A percentile compares a stretch with the other conserved stretches of the same genome.
phyloP scores from a whole-genome alignment of 139 green algal species.

The Picochlorum sp. region DNA sequence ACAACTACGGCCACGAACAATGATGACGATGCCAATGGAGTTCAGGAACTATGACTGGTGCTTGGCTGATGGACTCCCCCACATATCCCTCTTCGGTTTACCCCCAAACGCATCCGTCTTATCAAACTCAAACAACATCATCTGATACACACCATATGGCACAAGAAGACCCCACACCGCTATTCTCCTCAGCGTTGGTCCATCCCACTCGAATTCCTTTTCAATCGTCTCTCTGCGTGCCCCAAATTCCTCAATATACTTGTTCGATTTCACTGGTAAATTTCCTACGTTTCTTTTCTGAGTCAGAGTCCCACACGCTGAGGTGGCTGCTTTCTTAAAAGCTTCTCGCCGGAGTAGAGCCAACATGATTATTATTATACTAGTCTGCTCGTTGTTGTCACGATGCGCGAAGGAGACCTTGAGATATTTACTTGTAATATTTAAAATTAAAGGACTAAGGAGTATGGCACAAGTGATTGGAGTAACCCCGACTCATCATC shows the following conservation, averaged over 20 bases:
- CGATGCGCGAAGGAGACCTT: no score
- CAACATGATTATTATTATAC: neutral
- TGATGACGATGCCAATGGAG: no score
- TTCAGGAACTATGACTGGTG: no score
- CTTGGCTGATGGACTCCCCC: neutral
- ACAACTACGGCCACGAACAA: no score
- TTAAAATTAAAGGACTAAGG: no score
- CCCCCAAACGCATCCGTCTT: neutral
- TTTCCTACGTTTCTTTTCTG: conserved; percentile 26
- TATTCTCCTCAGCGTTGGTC: conserved; percentile 20
- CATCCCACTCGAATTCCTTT: conserved; percentile 31
- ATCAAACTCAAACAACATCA: conserved; percentile 9
- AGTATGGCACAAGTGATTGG: no score
- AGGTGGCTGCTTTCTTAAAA: neutral
- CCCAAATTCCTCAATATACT: conserved; percentile 42
- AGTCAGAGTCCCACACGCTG: neutral
- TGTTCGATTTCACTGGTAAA: conserved; percentile 46
- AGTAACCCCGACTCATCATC: no score
- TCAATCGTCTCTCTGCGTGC: conserved; percentile 39
- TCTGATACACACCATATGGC: conserved; percentile 13
- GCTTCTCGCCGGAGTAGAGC: neutral
- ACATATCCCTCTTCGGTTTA: neutral
- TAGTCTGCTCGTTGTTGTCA: no score
- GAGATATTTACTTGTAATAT: no score
- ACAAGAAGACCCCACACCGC: conserved; percentile 3